A percentile compares a stretch with the other conserved stretches of the same genome.
These are phyloP conservation scores for Clathrus columnatus DNA, from an alignment of 768 basidiomycete species.

Conservation along the genomic window DNA sequence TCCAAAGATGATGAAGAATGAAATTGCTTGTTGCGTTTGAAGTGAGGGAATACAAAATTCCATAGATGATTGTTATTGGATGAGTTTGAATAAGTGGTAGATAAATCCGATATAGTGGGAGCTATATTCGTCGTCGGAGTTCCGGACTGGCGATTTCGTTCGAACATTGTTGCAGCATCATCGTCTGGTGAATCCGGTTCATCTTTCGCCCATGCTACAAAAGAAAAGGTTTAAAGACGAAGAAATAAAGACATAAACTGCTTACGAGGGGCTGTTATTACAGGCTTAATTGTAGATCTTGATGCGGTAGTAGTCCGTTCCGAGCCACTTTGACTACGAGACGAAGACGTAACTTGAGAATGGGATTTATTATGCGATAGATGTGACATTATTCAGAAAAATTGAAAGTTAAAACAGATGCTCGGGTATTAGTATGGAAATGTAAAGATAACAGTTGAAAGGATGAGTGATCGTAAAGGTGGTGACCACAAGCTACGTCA, in stretches of 20 bases:
- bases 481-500: too few relatives aligned
- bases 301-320: background rate
- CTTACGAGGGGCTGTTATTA: slow-evolving; percentile 66
- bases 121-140: slow-evolving; percentile 27
- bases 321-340: background rate
- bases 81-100: slow-evolving; percentile 38
- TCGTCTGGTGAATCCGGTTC: slow-evolving; percentile 67
- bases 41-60: slow-evolving; percentile 10
- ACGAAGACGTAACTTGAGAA: background rate
- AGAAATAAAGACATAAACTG: slow-evolving; percentile 20
- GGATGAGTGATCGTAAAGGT: too few relatives aligned
- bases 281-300: slow-evolving; percentile 38
- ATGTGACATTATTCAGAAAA: background rate
- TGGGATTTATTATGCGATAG: background rate
- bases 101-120: slow-evolving; percentile 38
- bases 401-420: background rate
- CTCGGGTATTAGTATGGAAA: background rate
- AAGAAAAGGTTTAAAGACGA: slow-evolving; percentile 7
- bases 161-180: slow-evolving; percentile 28
- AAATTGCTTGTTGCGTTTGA: slow-evolving; percentile 3
- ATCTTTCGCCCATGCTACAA: slow-evolving; percentile 72
- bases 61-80: slow-evolving; percentile 25
- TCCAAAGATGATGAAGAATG: background rate
- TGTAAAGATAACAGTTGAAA: background rate
- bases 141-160: slow-evolving; percentile 21